phyloP scores from a whole-genome alignment of 495 filamentous ascomycete genomes.

The Rhypophila decipiens region DNA sequence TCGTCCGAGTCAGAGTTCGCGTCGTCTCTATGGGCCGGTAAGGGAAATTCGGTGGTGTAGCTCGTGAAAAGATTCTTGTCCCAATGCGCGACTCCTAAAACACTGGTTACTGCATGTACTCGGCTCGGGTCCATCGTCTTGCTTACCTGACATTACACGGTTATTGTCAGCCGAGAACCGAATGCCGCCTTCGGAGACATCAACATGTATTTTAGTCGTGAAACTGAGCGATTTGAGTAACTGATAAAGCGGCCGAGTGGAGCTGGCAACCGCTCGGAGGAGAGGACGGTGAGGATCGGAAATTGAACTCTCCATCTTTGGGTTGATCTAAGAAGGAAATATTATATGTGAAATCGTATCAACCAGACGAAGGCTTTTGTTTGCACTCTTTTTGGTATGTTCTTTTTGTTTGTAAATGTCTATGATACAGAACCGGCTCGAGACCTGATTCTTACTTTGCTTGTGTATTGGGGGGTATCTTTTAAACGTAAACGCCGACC shows the following conservation, averaged over 20 bases:
- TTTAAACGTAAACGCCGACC: slow-evolving; percentile 92
- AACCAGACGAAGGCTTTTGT: neutral
- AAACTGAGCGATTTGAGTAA: slow-evolving; percentile 85
- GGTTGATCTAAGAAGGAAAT: neutral
- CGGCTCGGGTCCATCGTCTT: no score
- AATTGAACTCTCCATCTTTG: slow-evolving; percentile 13
- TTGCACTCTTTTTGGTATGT: slow-evolving; percentile 7
- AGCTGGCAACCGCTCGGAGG: slow-evolving; percentile 79
- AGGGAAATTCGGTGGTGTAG: slow-evolving; percentile 52
- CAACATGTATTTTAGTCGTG: slow-evolving; percentile 71
- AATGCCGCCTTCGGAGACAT: slow-evolving; percentile 74
- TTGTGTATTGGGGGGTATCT: slow-evolving; percentile 35
- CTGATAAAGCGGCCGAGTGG: slow-evolving; percentile 81
- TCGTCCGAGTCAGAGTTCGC: slow-evolving; percentile 10
- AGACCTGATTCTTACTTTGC: slow-evolving; percentile 12
- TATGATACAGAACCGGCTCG: slow-evolving; percentile 36
- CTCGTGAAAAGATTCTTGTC: slow-evolving; percentile 81
- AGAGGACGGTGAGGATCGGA: slow-evolving; percentile 38
- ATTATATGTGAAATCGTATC: neutral
- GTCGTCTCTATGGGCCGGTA: slow-evolving; percentile 9
- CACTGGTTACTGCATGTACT: neutral
- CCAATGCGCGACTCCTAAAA: slow-evolving; percentile 57
- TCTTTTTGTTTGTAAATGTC: slow-evolving; percentile 15
- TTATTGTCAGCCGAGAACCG: slow-evolving; percentile 81
- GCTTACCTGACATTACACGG: slow-evolving; percentile 72